Base-by-base conservation (phyloP, 208 protist species). In the Trypanosoma vivax region DNA sequence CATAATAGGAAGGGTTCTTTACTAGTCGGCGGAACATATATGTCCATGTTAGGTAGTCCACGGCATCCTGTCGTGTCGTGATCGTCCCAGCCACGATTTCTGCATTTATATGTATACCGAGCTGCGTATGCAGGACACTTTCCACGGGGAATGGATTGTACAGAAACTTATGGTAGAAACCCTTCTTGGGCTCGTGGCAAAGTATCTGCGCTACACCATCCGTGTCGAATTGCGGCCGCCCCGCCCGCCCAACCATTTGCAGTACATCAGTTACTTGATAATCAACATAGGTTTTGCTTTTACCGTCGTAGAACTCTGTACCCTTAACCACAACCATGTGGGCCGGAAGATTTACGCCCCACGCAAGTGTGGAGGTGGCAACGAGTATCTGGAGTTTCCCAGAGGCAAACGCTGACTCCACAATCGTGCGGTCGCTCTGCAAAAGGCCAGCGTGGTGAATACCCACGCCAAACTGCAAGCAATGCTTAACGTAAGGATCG, bases 261-360 rank as follows among this genome's bases (percentile, higher is more conserved):
- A 99, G 90, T 42, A 99, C 92, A 63, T 99, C 98, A 7, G 97
- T 99, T 31, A 99, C 97, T 37, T 97, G 94, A 70, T 97, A 99
- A 72, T 99, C 97, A 14, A 99, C 90, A 71, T 99, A 99, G 50
- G 72, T 79, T 30, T 85, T 77, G 5, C 85, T 94, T 65, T 98
- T 98, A 21, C 88, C 91, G 75, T 99, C 98, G 68, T 95, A 99
- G 81, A 94, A 99, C 73, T 99, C 98, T 29, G 97, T 99, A n/a
- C 98, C 99, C 74, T 99, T 99, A 34, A 99, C 93, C 19, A 99
- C 85, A 29, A 99, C 98, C 66, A 99, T 92, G 83, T 99, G 98
- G 2, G 99, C 98, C 0, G 98, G 98, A 30, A 99, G 89, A 85
- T 99, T 99, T n/a, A 99, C 96, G 54, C 98, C 98, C 98, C 98